Percentiles rank a stretch among this genome's conserved stretches.
Conservation (phyloP, 768 basidiomycete genomes). For the Boletellus sp. region DNA sequence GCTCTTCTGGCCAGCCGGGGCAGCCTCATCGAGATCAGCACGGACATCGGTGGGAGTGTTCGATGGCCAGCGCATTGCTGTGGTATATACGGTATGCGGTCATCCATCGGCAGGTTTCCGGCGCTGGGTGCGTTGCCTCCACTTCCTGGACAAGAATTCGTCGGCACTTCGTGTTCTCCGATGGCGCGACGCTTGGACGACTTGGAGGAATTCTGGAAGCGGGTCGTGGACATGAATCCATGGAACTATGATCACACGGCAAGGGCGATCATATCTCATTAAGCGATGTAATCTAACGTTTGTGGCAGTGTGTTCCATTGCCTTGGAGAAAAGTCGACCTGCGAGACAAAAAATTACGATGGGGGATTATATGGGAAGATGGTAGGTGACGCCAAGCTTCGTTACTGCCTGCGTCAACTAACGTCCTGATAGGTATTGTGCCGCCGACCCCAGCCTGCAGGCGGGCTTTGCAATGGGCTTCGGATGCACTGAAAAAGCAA, state of each 20-base stretch:
- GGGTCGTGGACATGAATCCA: conserved; percentile 38
- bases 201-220: conserved; percentile 41
- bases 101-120: conserved; percentile 39
- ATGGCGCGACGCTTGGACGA: conserved; percentile 42
- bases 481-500: conserved; percentile 32
- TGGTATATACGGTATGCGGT: conserved; percentile 43
- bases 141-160: conserved; percentile 38
- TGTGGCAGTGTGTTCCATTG: conserved; percentile 38
- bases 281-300: neutral
- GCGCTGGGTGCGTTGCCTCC: conserved; percentile 28
- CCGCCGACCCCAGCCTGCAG: conserved; percentile 39
- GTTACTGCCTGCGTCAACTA: neutral
- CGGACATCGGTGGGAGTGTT: conserved; percentile 49
- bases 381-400: conserved; percentile 25
- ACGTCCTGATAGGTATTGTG: conserved; percentile 28
- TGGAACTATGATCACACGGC: conserved; percentile 45
- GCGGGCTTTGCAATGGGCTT: conserved; percentile 35
- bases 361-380: conserved; percentile 41
- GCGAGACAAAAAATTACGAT: conserved; percentile 34
- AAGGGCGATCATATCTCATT: conserved; percentile 4
- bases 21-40: conserved; percentile 42
- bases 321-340: conserved; percentile 40
- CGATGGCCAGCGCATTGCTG: conserved; percentile 48
- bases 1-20: conserved; percentile 47
- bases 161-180: conserved; percentile 36